Percentiles rank a stretch among this genome's conserved stretches.
Conservation (phyloP, 352 stramenopile genomes). For the Thraustotheca clavata region DNA sequence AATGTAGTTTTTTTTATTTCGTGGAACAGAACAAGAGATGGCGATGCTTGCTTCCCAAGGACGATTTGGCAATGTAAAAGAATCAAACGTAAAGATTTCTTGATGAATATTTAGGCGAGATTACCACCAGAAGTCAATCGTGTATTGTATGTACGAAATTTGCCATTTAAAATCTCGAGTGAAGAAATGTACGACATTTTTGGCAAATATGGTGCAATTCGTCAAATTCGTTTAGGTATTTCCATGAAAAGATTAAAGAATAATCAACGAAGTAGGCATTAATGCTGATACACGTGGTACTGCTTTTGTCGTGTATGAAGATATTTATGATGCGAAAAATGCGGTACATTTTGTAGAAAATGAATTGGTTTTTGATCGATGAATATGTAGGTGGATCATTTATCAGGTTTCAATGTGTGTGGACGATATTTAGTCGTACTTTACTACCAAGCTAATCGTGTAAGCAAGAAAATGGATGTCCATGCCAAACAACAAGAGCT, state of each 20-base stretch:
- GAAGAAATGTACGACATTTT: conserved; percentile 99
- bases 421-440: conserved; percentile 98
- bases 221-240: conserved; percentile 87
- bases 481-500: conserved; percentile 70
- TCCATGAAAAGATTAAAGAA: conserved; percentile 18
- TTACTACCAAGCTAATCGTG: conserved; percentile 95
- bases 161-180: conserved; percentile 98
- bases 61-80: conserved; percentile 31
- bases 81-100: background rate
- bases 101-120: conserved; percentile 39
- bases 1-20: too few species aligned
- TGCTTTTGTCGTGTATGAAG: conserved; percentile 98
- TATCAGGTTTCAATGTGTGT: conserved; percentile 99
- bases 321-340: conserved; percentile 99
- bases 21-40: conserved; percentile 22
- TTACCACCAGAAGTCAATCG: conserved; percentile 98
- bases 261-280: conserved; percentile 65
- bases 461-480: conserved; percentile 43
- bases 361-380: background rate
- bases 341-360: conserved; percentile 36
- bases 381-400: conserved; percentile 80
- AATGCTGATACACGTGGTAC: conserved; percentile 95
- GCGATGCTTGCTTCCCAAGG: conserved; percentile 45
- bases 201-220: conserved; percentile 99
- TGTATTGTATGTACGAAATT: conserved; percentile 95